These are phyloP conservation scores for Calonectria pteridis DNA, from an alignment of 2,329 filamentous ascomycete species.

Conservation along the genomic window DNA sequence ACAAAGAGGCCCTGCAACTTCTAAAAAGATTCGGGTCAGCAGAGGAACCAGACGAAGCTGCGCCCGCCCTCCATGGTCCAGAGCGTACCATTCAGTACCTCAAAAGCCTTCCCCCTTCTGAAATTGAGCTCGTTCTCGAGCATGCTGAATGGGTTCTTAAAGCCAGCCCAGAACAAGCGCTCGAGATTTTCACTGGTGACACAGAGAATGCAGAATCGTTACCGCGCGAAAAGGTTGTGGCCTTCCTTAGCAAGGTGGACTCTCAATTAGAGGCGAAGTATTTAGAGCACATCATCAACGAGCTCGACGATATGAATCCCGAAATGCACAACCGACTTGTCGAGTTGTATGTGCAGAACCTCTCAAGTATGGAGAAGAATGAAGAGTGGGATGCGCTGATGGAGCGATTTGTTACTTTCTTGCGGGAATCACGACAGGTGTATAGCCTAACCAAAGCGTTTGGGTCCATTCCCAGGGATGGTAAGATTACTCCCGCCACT, in stretches of 20 bases:
- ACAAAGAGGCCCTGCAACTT: slow-evolving; percentile 86
- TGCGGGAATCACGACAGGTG: slow-evolving; percentile 77
- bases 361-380: slow-evolving; percentile 57
- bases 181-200: slow-evolving; percentile 94
- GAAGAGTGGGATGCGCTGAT: slow-evolving; percentile 70
- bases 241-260: slow-evolving; percentile 80
- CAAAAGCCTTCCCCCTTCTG: slow-evolving; percentile 87
- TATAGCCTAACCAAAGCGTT: slow-evolving; percentile 87
- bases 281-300: slow-evolving; percentile 89
- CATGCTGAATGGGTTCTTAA: slow-evolving; percentile 90
- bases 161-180: slow-evolving; percentile 78
- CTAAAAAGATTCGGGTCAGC: slow-evolving; percentile 83
- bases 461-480: slow-evolving; percentile 81
- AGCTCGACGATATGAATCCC: slow-evolving; percentile 85
- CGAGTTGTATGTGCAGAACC: slow-evolving; percentile 74
- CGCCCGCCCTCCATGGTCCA: slow-evolving; percentile 78
- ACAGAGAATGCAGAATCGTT: slow-evolving; percentile 94
- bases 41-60: slow-evolving; percentile 61
- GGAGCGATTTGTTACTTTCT: slow-evolving; percentile 77
- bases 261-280: slow-evolving; percentile 81
- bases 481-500: slow-evolving; percentile 59
- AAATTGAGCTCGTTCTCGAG: slow-evolving; percentile 91
- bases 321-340: slow-evolving; percentile 90
- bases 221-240: slow-evolving; percentile 80
- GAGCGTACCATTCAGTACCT: slow-evolving; percentile 88